Percentiles rank a stretch among this genome's conserved stretches.
Conservation (phyloP, 2,329 filamentous ascomycete species). For the Scedosporium boydii region DNA sequence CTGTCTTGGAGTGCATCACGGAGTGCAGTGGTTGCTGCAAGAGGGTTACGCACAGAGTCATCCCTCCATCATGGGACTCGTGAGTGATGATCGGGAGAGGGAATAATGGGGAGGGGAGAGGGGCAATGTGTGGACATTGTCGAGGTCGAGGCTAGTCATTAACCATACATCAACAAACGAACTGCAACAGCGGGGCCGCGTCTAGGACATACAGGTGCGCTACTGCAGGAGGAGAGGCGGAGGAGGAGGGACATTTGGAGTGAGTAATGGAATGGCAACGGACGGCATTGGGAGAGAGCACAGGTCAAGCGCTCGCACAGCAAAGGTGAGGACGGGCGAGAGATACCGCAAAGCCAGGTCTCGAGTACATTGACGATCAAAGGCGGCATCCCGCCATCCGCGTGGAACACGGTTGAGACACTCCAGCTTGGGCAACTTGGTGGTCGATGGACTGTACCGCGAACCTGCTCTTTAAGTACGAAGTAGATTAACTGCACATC, state of each 20-base stretch:
- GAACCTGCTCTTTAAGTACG: background rate
- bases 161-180: background rate
- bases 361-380: background rate
- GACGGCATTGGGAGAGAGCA: too few relatives aligned
- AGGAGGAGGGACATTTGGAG: background rate
- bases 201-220: background rate
- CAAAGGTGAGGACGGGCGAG: background rate
- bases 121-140: background rate
- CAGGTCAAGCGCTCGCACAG: background rate
- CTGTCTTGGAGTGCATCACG: constrained; percentile 2
- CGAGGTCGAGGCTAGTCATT: background rate
- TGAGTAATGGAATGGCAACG: background rate
- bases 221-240: background rate
- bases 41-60: background rate
- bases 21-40: background rate
- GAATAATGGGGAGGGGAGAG: background rate
- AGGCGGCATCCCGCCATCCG: background rate
- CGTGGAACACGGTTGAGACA: constrained; percentile 1
- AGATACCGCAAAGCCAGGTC: background rate
- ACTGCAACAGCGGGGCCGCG: background rate
- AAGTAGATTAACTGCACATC: background rate
- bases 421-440: background rate
- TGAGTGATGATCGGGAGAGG: background rate
- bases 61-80: background rate
- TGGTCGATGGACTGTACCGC: background rate